Conservation (phyloP, 164 flowering plant genomes). For the Vitis riparia region DNA sequence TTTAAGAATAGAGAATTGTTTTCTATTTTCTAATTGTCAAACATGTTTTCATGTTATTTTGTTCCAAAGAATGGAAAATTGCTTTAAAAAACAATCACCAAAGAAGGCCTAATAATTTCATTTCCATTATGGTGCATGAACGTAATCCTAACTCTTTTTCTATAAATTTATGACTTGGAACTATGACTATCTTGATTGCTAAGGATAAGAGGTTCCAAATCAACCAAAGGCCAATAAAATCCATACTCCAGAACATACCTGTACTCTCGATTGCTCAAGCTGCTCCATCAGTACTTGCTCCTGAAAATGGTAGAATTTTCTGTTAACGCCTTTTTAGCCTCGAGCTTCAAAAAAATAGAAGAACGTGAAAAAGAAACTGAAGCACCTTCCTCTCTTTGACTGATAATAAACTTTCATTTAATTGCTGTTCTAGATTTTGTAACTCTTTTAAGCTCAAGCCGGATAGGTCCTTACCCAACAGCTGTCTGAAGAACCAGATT, state of each 20-base stretch:
- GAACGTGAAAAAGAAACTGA: not conserved
- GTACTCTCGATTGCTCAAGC: constrained; percentile 61
- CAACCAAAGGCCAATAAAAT: not conserved
- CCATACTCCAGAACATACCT: constrained; percentile 38
- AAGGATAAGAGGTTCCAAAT: not conserved
- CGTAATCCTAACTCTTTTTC: no score
- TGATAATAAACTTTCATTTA: constrained; percentile 57
- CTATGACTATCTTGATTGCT: not conserved
- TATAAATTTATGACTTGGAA: not conserved
- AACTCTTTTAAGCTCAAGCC: constrained; percentile 69
- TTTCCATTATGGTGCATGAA: no score
- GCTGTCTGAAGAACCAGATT: constrained; percentile 35
- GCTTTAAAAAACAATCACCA: no score
- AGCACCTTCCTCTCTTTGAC: constrained; percentile 76
- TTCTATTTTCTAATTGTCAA: no score
- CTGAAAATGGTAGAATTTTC: constrained; percentile 36
- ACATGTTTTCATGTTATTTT: no score
- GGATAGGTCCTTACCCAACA: constrained; percentile 67
- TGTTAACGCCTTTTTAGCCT: not conserved
- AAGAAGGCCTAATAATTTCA: no score
- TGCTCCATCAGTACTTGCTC: constrained; percentile 72
- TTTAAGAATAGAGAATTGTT: no score
- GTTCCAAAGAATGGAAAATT: no score
- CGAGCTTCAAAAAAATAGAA: not conserved
- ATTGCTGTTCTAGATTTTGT: constrained; percentile 67